Evolutionary conservation across 2,329 filamentous ascomycete species (phyloP), one percentile per base, ranked within the genome.

Genomic region (Colletotrichum sp.): DNA sequence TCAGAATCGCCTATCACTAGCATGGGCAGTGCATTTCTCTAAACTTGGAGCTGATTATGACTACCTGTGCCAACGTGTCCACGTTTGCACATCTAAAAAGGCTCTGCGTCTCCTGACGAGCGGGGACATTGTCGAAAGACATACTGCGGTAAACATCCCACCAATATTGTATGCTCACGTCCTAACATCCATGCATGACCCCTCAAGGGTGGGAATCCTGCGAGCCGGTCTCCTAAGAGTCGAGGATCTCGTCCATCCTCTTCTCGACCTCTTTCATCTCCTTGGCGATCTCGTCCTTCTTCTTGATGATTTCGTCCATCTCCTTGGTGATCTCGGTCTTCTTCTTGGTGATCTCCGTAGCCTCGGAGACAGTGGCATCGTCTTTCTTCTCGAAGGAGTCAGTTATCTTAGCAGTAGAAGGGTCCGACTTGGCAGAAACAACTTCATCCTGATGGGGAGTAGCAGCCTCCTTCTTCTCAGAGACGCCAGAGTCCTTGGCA

Each of bases 1-100:
- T 52, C 43, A 13, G 43, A 21, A 21, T 21, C n/a, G 1, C 43
- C 43, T 7, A 21, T 21, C n/a, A 21, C 43, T 21, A 4, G 10
- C n/a, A 1, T 48, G n/a, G 43, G 10, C n/a, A 48, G 5, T 2
- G 18, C 18, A n/a, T 2, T 2, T 13, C 10, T 18, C 0, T 13
- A 10, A 21, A 13, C 13, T 21, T 38, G n/a, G 6, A 13, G 43
- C 2, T 52, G 18, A 21, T 13, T 21, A 21, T 52, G 43, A 52
- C 43, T 52, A 52, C n/a, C 43, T 52, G 43, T 52, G n/a, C n/a
- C 43, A 21, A 13, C 43, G n/a, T 13, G 43, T 13, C 43, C 43
- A 48, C n/a, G n/a, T 21, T 4, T 7, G n/a, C 43, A 52, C 5
- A 21, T 52, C 43, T 32, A n/a, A 21, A 30, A 13, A 32, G 16